Evolutionary conservation across 1,284 basidiomycete genomes (phyloP), one percentile per base, ranked within the genome.

Genomic region (Coniferiporia sulphurascens): DNA sequence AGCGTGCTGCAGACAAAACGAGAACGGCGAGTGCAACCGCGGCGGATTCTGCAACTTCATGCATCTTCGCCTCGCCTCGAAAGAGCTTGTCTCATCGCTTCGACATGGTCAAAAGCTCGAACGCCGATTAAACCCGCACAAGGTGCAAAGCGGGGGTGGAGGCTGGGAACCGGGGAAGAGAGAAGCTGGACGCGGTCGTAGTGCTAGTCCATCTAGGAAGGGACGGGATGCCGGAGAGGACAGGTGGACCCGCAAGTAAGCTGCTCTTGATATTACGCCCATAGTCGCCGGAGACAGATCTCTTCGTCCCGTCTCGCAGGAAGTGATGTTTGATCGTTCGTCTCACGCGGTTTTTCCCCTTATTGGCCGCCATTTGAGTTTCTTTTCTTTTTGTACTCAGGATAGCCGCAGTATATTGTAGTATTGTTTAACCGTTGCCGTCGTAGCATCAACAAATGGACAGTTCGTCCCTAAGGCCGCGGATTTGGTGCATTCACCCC

Each of bases 41-140:
- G 94, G 94, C 55, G 95, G 95, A 1, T 95, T 98, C 76, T 99
- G 96, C 77, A 99, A 99, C 75, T 99, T 99, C 71, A 98, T 98
- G 95, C 96, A 99, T 76, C 78, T 98, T 27, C 85, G 93, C 27
- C 82, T 94, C 43, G 91, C 93, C 27, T 90, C 91, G 43, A 86
- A 88, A 68, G 84, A 89, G 4, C 82, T 96, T 7, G 87, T 94
- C 1, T 83, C 82, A 46, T 85, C 88, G 15, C 76, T 98, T 55
- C 84, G 87, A 34, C 85, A 85, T 52, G 91, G 93, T 34, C 95
- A 98, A 71, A 78, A 91, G 50, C 66, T 95, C 21, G 93, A 96
- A 65, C 78, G 94, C 56, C 83, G 87, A 61, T 67, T 89, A 36
- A 81, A 92, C 68, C 90, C 90, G 10, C 67, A 75, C 19, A 85